A percentile compares a stretch with the other conserved stretches of the same genome.
phyloP scores from a whole-genome alignment of 2,329 filamentous ascomycete genomes.

The Chaetoscypha palmicola region DNA sequence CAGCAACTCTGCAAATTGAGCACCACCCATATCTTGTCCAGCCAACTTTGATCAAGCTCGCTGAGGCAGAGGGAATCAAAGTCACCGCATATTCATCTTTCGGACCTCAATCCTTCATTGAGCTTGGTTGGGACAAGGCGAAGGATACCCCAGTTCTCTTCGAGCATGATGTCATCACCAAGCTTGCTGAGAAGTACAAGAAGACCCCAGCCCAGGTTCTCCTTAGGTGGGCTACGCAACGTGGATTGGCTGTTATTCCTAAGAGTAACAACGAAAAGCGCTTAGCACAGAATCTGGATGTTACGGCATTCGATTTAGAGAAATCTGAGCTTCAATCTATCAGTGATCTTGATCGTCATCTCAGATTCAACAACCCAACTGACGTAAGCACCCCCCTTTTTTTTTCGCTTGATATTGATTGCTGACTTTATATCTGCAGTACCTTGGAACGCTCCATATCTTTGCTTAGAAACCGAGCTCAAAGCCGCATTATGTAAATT shows the following conservation, averaged over 20 bases:
- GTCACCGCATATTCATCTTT: constrained; percentile 83
- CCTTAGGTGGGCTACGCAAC: constrained; percentile 81
- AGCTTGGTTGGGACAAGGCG: constrained; percentile 66
- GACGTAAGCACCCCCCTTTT: constrained; percentile 45
- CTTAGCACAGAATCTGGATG: constrained; percentile 61
- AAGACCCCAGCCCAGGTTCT: constrained; percentile 76
- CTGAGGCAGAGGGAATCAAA: constrained; percentile 61
- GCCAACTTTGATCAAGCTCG: constrained; percentile 60
- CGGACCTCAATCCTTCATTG: constrained; percentile 70
- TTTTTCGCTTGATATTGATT: constrained; percentile 7
- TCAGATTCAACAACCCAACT: constrained; percentile 72
- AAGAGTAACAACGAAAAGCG: constrained; percentile 57
- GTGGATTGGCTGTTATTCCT: constrained; percentile 73
- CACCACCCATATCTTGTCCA: constrained; percentile 86
- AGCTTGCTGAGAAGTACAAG: constrained; percentile 59
- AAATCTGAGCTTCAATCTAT: constrained; percentile 62
- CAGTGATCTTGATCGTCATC: constrained; percentile 52
- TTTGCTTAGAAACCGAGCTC: constrained; percentile 45
- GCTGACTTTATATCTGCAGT: constrained; percentile 19
- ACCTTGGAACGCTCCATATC: constrained; percentile 45
- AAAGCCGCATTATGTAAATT: too few relatives aligned
- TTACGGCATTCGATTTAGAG: constrained; percentile 57
- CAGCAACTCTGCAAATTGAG: constrained; percentile 79
- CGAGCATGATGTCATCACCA: constrained; percentile 57
- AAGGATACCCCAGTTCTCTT: constrained; percentile 61